Percentiles rank a stretch among this genome's conserved stretches.
These are phyloP conservation scores for Penicillium canescens DNA, from an alignment of 495 filamentous ascomycete genomes.

Conservation along the genomic window DNA sequence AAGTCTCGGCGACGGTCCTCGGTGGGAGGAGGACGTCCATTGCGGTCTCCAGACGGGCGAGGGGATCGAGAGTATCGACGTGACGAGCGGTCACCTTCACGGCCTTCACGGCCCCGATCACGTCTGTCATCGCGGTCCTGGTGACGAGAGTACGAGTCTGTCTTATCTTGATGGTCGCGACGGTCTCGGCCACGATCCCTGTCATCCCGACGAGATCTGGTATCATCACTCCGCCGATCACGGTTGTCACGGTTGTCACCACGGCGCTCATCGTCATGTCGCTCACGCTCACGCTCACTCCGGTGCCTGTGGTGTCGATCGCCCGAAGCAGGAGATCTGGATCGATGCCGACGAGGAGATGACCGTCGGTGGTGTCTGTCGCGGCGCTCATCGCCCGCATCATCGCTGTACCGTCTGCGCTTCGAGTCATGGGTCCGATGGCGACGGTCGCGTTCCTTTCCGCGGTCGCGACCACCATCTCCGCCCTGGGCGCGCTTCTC, in stretches of 20 bases:
- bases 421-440: slow-evolving; percentile 27
- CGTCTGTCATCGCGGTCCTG: slow-evolving; percentile 31
- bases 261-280: slow-evolving; percentile 7
- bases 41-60: slow-evolving; percentile 9
- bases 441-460: slow-evolving; percentile 16
- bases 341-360: slow-evolving; percentile 32
- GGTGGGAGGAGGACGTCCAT: slow-evolving; percentile 4
- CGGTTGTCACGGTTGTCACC: slow-evolving; percentile 13
- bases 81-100: slow-evolving; percentile 9
- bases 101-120: slow-evolving; percentile 21
- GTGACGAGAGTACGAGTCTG: slow-evolving; percentile 20
- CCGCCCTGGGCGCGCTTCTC: slow-evolving; percentile 50
- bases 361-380: slow-evolving; percentile 24
- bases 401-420: slow-evolving; percentile 31
- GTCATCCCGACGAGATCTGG: slow-evolving; percentile 22
- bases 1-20: slow-evolving; percentile 17
- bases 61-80: slow-evolving; percentile 13
- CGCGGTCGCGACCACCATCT: slow-evolving; percentile 23
- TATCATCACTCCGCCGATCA: slow-evolving; percentile 20
- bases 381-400: slow-evolving; percentile 28
- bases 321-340: slow-evolving; percentile 33
- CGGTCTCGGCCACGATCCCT: slow-evolving; percentile 22
- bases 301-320: slow-evolving; percentile 29
- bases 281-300: slow-evolving; percentile 30
- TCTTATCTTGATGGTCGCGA: slow-evolving; percentile 16